A percentile compares a stretch with the other conserved stretches of the same genome.
phyloP scores from a whole-genome alignment of 768 basidiomycete species.

The Leccinum arenicola region DNA sequence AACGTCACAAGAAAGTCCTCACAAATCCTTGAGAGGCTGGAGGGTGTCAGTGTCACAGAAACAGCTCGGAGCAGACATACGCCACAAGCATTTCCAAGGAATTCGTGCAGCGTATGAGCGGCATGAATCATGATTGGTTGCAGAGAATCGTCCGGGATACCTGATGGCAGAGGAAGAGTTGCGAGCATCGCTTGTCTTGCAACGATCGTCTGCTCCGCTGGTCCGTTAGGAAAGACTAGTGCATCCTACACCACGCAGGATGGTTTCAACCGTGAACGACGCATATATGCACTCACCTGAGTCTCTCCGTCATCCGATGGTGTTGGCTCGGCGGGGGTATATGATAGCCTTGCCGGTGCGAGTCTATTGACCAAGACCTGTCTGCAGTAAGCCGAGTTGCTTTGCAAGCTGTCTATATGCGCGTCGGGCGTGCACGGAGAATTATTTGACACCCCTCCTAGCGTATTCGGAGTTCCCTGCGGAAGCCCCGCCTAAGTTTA shows the following conservation, averaged over 20 bases:
- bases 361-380: conserved; percentile 13
- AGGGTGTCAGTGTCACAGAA: conserved; percentile 6
- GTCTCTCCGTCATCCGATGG: neutral
- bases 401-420: conserved; percentile 21
- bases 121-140: conserved; percentile 67
- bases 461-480: neutral
- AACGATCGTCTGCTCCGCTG: conserved; percentile 42
- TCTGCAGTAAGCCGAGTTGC: conserved; percentile 27
- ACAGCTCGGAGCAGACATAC: conserved; percentile 37
- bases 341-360: conserved; percentile 1
- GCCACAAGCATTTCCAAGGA: conserved; percentile 54
- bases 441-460: neutral
- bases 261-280: neutral
- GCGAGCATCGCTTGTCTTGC: conserved; percentile 57
- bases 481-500: neutral
- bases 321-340: neutral
- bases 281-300: conserved; percentile 24
- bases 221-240: neutral
- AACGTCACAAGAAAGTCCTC: conserved; percentile 24
- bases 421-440: conserved; percentile 21
- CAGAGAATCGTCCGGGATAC: conserved; percentile 62
- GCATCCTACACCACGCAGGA: conserved; percentile 2
- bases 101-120: conserved; percentile 66
- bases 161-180: conserved; percentile 58
- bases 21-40: conserved; percentile 60